Evolutionary conservation across 1,284 basidiomycete species (phyloP), one percentile per base, ranked within the genome.

Genomic region (Sutorius eximius): DNA sequence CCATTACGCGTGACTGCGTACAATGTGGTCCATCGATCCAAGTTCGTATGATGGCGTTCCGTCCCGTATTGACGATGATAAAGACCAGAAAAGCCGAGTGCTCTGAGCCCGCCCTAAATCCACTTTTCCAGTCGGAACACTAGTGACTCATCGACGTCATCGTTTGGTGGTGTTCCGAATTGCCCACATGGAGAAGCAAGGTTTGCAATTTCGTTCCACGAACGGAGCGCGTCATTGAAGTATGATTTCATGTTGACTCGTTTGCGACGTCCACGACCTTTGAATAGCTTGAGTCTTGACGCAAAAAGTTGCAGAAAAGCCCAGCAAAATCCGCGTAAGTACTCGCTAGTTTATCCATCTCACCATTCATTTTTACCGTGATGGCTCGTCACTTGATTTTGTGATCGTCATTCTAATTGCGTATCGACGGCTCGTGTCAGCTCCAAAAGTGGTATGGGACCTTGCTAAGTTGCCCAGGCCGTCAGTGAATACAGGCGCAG

Each of bases 101-200:
- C 16, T 9, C 12, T 13, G n/a, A 45, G 61, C 78, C 76, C 63
- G 71, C 80, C 80, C 79, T 81, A 73, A 81, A 75, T 51, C 49
- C 18, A 0, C 3, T 1, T 6, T 49, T 47, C 11, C 2, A 32
- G 40, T 13, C 12, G 0, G 1, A 3, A 7, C n/a, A n/a, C n/a
- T n/a, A n/a, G n/a, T n/a, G n/a, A n/a, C n/a, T n/a, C n/a, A n/a
- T n/a, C n/a, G n/a, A n/a, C n/a, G n/a, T n/a, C n/a, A n/a, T n/a
- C n/a, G n/a, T n/a, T n/a, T n/a, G n/a, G n/a, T n/a, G n/a, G n/a
- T n/a, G n/a, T n/a, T n/a, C n/a, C n/a, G n/a, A n/a, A n/a, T n/a
- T n/a, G n/a, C n/a, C 33, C 12, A 16, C 16, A 27, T 40, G 15
- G 3, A 16, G 4, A 44, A 18, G 8, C 3, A 18, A 32, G n/a